Evolutionary conservation across 805 yeast species (phyloP), one percentile per base, ranked within the genome.

Genomic region (Hanseniaspora occidentalis): DNA sequence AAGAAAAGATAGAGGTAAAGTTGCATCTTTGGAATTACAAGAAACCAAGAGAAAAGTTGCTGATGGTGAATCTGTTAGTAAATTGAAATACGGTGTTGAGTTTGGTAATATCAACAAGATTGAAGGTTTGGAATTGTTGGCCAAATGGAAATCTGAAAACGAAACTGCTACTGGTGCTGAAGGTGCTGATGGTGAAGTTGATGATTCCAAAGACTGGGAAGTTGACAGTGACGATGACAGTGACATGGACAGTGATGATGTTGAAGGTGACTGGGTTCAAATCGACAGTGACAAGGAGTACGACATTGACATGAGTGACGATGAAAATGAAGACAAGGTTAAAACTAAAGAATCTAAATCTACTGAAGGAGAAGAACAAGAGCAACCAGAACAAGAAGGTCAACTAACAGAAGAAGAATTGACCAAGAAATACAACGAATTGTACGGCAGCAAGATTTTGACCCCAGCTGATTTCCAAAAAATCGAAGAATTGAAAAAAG

Each of bases 381-480:
- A 44, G 31, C 51, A 51, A 46, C 41, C 45, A 36, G 45, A 47
- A 37, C 44, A 47, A 16, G 52, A 51, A 19, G 45, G 47, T 33
- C 51, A 57, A n/a, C n/a, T n/a, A n/a, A n/a, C n/a, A 24, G 49
- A 45, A 11, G 47, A 48, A 43, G 58, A 55, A 38, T 53, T 64
- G 41, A 56, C 63, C 49, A 53, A 67, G 42, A 60, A 58, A 38
- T 46, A 63, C 6, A 65, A 62, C 39, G 51, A 53, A 31, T 49
- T 84, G 47, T 81, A 79, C 29, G 70, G 82, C n/a, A 71, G 76
- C 37, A 76, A 82, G 50, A 81, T 92, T 45, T 70, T 92, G 50
- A 92, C 99, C 0, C 98, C 99, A 18, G 96, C 97, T 1, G 99
- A 92, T 66, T 92, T 88, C 57, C 95, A 95, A 46, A 89, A 89